Conservation (phyloP, 805 yeast species). For the Cyberlindnera galapagoensis region DNA sequence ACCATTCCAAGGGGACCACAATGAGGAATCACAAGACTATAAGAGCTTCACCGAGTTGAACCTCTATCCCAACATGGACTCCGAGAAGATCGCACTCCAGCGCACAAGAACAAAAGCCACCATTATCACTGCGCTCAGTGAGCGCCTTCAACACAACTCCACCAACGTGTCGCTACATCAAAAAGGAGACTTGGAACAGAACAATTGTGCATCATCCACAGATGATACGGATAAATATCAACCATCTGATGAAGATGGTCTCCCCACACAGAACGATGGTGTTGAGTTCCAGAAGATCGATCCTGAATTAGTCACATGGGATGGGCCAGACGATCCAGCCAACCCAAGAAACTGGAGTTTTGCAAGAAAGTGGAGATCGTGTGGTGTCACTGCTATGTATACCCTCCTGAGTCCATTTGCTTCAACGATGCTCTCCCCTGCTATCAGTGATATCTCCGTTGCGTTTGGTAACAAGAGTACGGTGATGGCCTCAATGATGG, state of each 20-base stretch:
- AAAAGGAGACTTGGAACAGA: conserved; percentile 6
- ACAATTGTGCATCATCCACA: not conserved
- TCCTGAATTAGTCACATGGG: conserved; percentile 67
- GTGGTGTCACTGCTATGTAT: conserved; percentile 44
- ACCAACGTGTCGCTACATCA: too few species aligned
- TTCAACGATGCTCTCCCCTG: conserved; percentile 59
- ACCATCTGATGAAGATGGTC: conserved; percentile 21
- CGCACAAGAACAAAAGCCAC: conserved; percentile 41
- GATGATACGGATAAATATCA: conserved; percentile 1
- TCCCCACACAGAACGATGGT: conserved; percentile 37
- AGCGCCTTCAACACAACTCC: conserved; percentile 11
- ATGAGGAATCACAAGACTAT: conserved; percentile 8
- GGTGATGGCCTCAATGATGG: conserved; percentile 39
- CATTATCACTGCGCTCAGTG: conserved; percentile 31
- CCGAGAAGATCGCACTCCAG: conserved; percentile 31
- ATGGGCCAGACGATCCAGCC: conserved; percentile 50
- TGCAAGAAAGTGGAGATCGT: conserved; percentile 34
- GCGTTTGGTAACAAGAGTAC: conserved; percentile 36
- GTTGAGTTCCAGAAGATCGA: conserved; percentile 47
- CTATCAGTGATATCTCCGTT: conserved; percentile 40
- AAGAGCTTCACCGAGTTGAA: conserved; percentile 21
- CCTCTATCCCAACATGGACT: conserved; percentile 32
- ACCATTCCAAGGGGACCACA: conserved; percentile 2
- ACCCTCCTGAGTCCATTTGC: conserved; percentile 57
- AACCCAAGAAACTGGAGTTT: conserved; percentile 61